phyloP scores from a whole-genome alignment of 106 monocot genomes.

The Allium sativum region DNA sequence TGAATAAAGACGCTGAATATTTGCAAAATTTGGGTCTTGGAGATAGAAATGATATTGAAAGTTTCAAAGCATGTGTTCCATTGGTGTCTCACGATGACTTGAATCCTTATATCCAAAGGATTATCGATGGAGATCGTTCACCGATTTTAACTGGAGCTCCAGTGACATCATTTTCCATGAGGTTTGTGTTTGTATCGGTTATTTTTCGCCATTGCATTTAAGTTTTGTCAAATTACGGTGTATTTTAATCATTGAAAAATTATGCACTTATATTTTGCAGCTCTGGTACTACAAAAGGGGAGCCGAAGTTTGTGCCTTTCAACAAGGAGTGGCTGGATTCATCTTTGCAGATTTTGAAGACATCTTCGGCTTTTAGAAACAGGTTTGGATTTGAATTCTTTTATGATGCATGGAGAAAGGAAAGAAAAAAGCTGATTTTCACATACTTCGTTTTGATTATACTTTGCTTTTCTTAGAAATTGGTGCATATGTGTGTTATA shows the following conservation, averaged over 20 bases:
- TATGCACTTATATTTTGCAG: background rate
- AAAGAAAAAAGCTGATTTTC: too few relatives aligned
- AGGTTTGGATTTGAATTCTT: conserved; percentile 11
- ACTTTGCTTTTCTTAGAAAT: too few relatives aligned
- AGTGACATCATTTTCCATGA: conserved; percentile 61
- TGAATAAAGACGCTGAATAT: conserved; percentile 72
- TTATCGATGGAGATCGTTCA: conserved; percentile 56
- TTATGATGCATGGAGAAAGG: too few relatives aligned
- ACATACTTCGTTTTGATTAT: too few relatives aligned
- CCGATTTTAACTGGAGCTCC: conserved; percentile 64
- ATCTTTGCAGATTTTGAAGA: conserved; percentile 47
- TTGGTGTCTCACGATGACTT: conserved; percentile 65
- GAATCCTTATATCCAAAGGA: conserved; percentile 67
- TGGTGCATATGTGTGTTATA: too few relatives aligned
- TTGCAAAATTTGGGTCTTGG: conserved; percentile 51
- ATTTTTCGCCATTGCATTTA: background rate
- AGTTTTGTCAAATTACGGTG: background rate
- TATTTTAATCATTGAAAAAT: too few relatives aligned
- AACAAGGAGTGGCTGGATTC: conserved; percentile 38
- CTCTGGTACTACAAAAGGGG: conserved; percentile 26
- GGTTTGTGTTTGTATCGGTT: conserved; percentile 29
- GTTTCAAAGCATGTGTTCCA: conserved; percentile 70
- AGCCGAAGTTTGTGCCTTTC: conserved; percentile 43
- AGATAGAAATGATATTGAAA: conserved; percentile 58
- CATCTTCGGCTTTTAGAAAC: conserved; percentile 58